Conservation (phyloP, 441 rosid species). For the Manihot esculenta region DNA sequence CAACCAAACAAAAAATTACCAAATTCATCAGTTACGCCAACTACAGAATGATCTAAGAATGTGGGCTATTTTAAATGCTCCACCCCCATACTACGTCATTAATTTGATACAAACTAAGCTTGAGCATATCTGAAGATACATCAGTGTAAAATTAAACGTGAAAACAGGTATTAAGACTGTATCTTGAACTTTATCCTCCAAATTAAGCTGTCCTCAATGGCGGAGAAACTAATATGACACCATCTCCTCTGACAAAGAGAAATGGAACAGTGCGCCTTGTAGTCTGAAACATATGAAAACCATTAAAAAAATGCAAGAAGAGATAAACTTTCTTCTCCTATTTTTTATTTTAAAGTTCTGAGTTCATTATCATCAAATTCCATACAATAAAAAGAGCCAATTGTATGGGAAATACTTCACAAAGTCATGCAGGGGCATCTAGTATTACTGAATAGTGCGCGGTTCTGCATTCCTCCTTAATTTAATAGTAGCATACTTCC, state of each 20-base stretch:
- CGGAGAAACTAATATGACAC: constrained; percentile 96
- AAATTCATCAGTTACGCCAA: neutral
- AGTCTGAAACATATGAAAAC: constrained; percentile 50
- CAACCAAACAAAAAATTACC: too few relatives aligned
- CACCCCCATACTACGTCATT: neutral
- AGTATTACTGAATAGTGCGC: too few relatives aligned
- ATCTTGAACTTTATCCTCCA: constrained; percentile 27
- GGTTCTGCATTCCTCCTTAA: too few relatives aligned
- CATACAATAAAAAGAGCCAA: too few relatives aligned
- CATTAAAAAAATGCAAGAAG: neutral
- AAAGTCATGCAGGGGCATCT: too few relatives aligned
- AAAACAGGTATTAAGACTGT: constrained; percentile 10
- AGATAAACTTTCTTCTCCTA: neutral
- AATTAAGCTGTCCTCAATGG: constrained; percentile 81
- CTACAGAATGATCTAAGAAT: neutral
- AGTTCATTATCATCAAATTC: too few relatives aligned
- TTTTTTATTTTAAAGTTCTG: too few relatives aligned
- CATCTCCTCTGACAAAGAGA: constrained; percentile 96
- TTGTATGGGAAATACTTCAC: too few relatives aligned
- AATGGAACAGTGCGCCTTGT: constrained; percentile 85
- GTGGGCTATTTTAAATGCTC: constrained; percentile 14
- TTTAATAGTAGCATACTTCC: too few relatives aligned
- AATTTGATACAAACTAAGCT: neutral
- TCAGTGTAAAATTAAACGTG: neutral
- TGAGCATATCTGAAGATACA: neutral